Percentiles rank a stretch among this genome's conserved stretches.
Conservation (phyloP, 768 basidiomycete species). For the Lactarius psammicola region DNA sequence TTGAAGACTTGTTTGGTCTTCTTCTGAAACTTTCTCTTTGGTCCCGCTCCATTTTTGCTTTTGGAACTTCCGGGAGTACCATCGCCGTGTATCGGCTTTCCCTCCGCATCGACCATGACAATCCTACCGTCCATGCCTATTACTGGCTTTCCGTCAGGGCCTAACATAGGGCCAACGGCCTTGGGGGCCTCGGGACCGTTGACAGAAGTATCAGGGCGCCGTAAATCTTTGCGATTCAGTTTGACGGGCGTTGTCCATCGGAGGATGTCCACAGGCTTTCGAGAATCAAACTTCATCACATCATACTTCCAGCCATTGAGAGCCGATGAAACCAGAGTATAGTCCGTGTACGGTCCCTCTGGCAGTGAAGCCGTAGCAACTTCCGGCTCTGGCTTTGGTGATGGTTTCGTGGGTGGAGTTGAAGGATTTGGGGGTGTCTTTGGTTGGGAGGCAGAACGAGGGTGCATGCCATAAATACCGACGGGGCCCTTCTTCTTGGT, state of each 20-base stretch:
- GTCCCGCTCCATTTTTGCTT: constrained; percentile 33
- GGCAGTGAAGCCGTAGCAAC: constrained; percentile 42
- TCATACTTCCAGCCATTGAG: constrained; percentile 90
- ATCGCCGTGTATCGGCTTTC: constrained; percentile 58
- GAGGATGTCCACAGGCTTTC: constrained; percentile 66
- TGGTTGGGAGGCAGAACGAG: constrained; percentile 19
- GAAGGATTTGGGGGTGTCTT: constrained; percentile 21
- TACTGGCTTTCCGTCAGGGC: constrained; percentile 81
- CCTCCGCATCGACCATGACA: constrained; percentile 81
- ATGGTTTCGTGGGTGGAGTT: constrained; percentile 18
- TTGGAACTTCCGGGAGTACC: constrained; percentile 46
- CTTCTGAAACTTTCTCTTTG: constrained; percentile 76
- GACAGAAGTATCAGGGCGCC: constrained; percentile 46
- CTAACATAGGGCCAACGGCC: constrained; percentile 72
- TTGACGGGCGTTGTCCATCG: constrained; percentile 75
- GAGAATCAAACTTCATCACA: constrained; percentile 86
- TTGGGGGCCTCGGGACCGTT: constrained; percentile 38
- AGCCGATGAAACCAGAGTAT: constrained; percentile 72
- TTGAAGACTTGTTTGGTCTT: constrained; percentile 82
- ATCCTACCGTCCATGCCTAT: constrained; percentile 71
- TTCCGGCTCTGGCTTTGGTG: constrained; percentile 23
- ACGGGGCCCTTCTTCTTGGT: constrained; percentile 24
- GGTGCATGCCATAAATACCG: constrained; percentile 19
- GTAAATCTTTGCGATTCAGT: constrained; percentile 82
- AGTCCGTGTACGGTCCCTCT: constrained; percentile 70